phyloP scores from a whole-genome alignment of 768 basidiomycete genomes.

The Grammothele lineata region DNA sequence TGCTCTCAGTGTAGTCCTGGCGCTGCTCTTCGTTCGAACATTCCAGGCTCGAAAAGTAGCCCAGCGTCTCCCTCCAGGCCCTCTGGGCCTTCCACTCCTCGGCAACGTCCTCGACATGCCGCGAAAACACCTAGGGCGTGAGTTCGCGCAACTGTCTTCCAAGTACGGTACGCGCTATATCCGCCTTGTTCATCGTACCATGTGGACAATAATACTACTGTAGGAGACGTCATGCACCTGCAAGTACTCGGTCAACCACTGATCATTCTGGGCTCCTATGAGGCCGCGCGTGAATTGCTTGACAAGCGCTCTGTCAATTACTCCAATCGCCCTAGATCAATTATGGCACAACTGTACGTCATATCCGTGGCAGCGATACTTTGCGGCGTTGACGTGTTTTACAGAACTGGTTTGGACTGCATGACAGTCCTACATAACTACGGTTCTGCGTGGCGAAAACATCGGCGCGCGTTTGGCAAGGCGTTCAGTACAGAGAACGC shows the following conservation, averaged over 20 bases:
- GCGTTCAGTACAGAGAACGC: too few species aligned
- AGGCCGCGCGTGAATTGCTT: constrained; percentile 16
- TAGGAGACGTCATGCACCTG: constrained; percentile 21
- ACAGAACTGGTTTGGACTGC: constrained; percentile 8
- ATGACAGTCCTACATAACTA: not conserved
- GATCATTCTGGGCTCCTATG: constrained; percentile 17
- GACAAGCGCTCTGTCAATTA: constrained; percentile 21
- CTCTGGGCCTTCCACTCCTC: constrained; percentile 18
- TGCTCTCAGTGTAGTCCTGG: too few species aligned
- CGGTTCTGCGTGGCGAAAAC: too few species aligned
- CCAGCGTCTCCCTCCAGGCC: constrained; percentile 22
- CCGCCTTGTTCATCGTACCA: too few species aligned
- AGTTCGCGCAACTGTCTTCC: not conserved
- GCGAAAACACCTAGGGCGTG: constrained; percentile 9
- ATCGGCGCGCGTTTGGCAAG: too few species aligned
- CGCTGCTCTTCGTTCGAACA: too few species aligned
- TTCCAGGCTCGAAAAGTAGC: too few species aligned
- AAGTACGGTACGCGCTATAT: constrained; percentile 6
- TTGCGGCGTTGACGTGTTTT: not conserved
- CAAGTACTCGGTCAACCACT: constrained; percentile 16
- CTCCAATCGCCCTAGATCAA: constrained; percentile 16
- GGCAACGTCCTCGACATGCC: constrained; percentile 24
- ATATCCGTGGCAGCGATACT: not conserved
- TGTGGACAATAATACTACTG: too few species aligned
- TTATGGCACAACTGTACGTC: constrained; percentile 22